Percentiles rank a stretch among this genome's conserved stretches.
Evolutionary conservation across 805 yeast genomes (phyloP).

Genomic region (Candida tibetensis): DNA sequence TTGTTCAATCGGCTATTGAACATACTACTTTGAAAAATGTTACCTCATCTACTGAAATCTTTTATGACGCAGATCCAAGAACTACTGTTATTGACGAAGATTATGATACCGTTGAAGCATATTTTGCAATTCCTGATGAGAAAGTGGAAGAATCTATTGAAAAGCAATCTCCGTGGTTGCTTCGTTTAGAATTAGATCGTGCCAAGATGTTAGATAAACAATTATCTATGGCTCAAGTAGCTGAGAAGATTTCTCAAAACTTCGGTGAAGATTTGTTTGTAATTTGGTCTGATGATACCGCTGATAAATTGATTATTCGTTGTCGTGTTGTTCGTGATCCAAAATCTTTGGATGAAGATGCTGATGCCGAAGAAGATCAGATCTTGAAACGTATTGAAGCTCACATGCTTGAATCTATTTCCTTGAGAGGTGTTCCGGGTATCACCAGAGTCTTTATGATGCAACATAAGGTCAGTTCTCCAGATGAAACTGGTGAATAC

Average conservation of each 20-base stretch:
- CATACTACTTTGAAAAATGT: conserved; percentile 94
- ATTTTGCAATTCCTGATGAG: conserved; percentile 96
- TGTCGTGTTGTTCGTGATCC: conserved; percentile 98
- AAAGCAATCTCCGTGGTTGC: conserved; percentile 96
- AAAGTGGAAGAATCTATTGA: conserved; percentile 91
- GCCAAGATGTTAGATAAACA: conserved; percentile 98
- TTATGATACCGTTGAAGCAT: conserved; percentile 94
- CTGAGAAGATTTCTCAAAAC: conserved; percentile 87
- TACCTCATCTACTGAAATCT: conserved; percentile 95
- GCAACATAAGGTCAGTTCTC: conserved; percentile 71
- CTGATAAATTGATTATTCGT: conserved; percentile 93
- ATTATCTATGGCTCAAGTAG: conserved; percentile 96
- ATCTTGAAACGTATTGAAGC: conserved; percentile 92
- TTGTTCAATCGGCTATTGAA: conserved; percentile 93
- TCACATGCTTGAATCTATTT: conserved; percentile 92
- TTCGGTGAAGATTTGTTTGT: conserved; percentile 95
- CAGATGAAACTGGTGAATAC: conserved; percentile 82
- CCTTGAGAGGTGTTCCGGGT: conserved; percentile 93
- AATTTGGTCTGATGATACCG: conserved; percentile 99
- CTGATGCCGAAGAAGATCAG: conserved; percentile 95
- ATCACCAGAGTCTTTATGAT: conserved; percentile 88
- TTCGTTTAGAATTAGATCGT: conserved; percentile 95
- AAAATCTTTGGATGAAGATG: conserved; percentile 87
- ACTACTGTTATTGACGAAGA: conserved; percentile 96
- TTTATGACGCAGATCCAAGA: conserved; percentile 97